Evolutionary conservation across 371 early-diverging fungal species (phyloP).

Genomic region (Amoeboaphelidium protococcarum): DNA sequence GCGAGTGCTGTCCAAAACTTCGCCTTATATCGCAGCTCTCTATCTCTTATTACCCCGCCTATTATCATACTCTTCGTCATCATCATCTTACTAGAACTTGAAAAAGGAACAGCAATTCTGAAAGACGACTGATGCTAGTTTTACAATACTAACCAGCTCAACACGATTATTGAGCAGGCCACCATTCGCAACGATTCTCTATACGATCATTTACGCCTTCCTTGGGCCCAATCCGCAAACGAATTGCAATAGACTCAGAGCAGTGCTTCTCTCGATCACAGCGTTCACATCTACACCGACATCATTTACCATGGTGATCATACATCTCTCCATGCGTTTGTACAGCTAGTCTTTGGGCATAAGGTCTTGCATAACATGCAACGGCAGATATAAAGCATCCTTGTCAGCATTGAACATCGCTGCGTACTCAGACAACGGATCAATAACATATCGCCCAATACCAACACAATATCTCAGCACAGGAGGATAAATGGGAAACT

Average conservation of each 20-base stretch:
- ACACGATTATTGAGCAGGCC: slow-evolving; percentile 16
- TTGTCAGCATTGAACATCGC: slow-evolving; percentile 25
- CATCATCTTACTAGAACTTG: slow-evolving; percentile 19
- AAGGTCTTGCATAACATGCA: slow-evolving; percentile 48
- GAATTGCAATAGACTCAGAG: slow-evolving; percentile 36
- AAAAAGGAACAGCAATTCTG: slow-evolving; percentile 80
- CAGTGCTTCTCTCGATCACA: slow-evolving; percentile 12
- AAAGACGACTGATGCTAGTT: slow-evolving; percentile 41
- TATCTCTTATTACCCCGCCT: slow-evolving; percentile 9
- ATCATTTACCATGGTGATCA: slow-evolving; percentile 58
- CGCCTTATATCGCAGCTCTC: slow-evolving; percentile 20
- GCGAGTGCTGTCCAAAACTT: slow-evolving; percentile 70
- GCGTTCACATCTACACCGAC: slow-evolving; percentile 73
- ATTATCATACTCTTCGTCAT: slow-evolving; percentile 1
- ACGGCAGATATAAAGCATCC: slow-evolving; percentile 21
- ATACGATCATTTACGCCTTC: slow-evolving; percentile 46
- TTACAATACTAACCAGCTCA: slow-evolving; percentile 33
- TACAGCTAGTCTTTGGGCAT: slow-evolving; percentile 34
- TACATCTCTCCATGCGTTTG: slow-evolving; percentile 44
- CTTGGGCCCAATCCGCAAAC: slow-evolving; percentile 84
- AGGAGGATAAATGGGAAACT: slow-evolving; percentile 33
- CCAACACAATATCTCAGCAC: slow-evolving; percentile 63
- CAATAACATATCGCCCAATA: slow-evolving; percentile 57
- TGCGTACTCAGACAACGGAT: slow-evolving; percentile 56
- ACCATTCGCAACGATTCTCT: slow-evolving; percentile 16